These are phyloP conservation scores for Scutellaria baicalensis DNA, from an alignment of 257 asterid genomes.

Conservation along the genomic window DNA sequence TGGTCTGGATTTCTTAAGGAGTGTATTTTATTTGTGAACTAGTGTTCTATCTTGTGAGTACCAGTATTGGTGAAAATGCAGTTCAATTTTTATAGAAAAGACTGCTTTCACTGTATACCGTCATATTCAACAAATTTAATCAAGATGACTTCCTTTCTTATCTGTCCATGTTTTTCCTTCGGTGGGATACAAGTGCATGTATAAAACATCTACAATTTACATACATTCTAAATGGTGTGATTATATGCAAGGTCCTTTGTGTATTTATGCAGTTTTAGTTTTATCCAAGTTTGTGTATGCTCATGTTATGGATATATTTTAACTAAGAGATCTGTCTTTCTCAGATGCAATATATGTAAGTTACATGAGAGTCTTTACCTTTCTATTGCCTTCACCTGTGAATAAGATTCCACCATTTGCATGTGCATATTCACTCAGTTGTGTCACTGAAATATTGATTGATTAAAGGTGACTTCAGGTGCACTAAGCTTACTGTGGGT, in stretches of 20 bases:
- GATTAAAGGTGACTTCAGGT: not conserved
- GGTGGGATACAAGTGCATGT: not conserved
- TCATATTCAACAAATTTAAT: not conserved
- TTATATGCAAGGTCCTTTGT: not conserved
- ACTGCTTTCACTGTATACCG: not conserved
- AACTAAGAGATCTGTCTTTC: not conserved
- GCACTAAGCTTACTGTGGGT: slow-evolving; percentile 17
- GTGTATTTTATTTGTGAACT: not conserved
- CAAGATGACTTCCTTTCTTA: not conserved
- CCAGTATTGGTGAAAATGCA: not conserved
- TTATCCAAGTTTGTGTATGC: not conserved
- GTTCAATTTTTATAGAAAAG: not conserved
- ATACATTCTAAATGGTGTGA: not conserved
- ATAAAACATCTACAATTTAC: not conserved
- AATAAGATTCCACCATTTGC: not conserved
- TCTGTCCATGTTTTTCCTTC: not conserved
- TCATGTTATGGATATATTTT: not conserved
- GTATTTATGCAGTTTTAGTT: not conserved
- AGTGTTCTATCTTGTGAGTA: not conserved
- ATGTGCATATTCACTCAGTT: not conserved
- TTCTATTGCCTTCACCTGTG: not conserved
- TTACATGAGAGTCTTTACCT: not conserved
- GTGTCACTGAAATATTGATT: not conserved
- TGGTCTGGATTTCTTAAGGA: not conserved
- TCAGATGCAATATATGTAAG: not conserved